Percentiles rank a stretch among this genome's conserved stretches.
These are phyloP conservation scores for Lojkania enalia DNA, from an alignment of 2,329 filamentous ascomycete genomes.

Conservation along the genomic window DNA sequence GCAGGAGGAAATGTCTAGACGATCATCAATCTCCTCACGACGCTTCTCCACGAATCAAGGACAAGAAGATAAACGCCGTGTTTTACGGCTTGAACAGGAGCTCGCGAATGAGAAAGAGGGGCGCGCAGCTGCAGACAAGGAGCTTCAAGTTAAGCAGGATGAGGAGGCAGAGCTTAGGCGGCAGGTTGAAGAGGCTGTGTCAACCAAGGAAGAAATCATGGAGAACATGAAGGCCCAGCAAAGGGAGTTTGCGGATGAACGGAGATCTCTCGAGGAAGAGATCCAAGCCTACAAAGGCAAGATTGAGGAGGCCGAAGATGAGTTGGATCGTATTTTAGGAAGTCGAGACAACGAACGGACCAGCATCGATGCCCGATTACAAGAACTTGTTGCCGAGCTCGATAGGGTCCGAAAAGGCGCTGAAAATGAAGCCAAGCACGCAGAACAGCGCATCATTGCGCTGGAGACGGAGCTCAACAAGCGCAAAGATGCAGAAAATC, in stretches of 20 bases:
- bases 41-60: constrained; percentile 64
- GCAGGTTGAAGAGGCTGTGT: constrained; percentile 82
- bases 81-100: constrained; percentile 75
- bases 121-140: constrained; percentile 68
- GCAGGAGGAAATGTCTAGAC: constrained; percentile 55
- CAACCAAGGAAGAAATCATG: constrained; percentile 90
- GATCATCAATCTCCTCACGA: constrained; percentile 64
- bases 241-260: constrained; percentile 82
- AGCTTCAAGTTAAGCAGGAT: constrained; percentile 60
- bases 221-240: constrained; percentile 93
- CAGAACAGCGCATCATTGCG: constrained; percentile 47
- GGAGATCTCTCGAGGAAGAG: constrained; percentile 80
- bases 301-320: constrained; percentile 88
- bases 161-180: constrained; percentile 65
- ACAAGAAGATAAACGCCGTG: constrained; percentile 64
- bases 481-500: constrained; percentile 49
- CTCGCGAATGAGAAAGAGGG: constrained; percentile 73
- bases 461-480: constrained; percentile 62
- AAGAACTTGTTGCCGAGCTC: constrained; percentile 70
- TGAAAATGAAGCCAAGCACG: constrained; percentile 54
- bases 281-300: constrained; percentile 74
- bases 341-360: constrained; percentile 81
- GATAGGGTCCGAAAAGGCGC: constrained; percentile 59
- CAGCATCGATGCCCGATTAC: constrained; percentile 68
- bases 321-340: constrained; percentile 81